Base-by-base conservation (phyloP, 257 asterid species). In the Jasminum sambac region DNA sequence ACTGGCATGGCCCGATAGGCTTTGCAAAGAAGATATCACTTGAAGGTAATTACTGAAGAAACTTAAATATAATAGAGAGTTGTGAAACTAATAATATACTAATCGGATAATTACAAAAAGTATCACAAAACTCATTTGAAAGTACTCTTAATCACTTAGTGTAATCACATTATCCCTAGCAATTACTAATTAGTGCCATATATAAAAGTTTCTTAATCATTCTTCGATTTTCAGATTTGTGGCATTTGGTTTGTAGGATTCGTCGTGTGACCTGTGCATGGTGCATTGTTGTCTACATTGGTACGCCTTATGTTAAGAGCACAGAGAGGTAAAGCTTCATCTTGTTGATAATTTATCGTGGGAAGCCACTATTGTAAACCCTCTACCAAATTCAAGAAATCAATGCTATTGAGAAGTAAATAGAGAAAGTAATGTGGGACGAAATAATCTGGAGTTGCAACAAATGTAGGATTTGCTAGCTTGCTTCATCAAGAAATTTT, bases 271-370 rank as follows among this genome's bases (percentile, higher is more conserved):
- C 58, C 95, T 96, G 5, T 86, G 96, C 69, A 26, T 85, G 82
- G 95, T 90, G 77, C 98, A 90, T 48, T 91, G 95, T 72, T 86
- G 91, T 74, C 74, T 90, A 40, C 96, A 92, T 72, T 88, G 96
- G 98, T 90, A 96, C 74, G 98, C 98, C 7, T 69, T 90, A 66
- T 92, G 98, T 76, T 96, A 92, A 36, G 98, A 92, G 70, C 83
- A 84, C 11, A 76, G 98, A 71, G 96, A 92, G 81, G 75, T 84
- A 88, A 85, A 75, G 64, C 67, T 76, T 14, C 92, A 81, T 71
- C 70, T 92, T 3, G 67, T 78, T 8, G 87, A 84, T 6, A 64
- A 63, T 43, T 12, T 0, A 11, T 11, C 44, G 2, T n/a, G 74
- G 0, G 68, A 75, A 5, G n/a, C 70, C 57, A 85, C 94, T 0